Base-by-base conservation (phyloP, 495 filamentous ascomycete species). In the Penicillium angulare region DNA sequence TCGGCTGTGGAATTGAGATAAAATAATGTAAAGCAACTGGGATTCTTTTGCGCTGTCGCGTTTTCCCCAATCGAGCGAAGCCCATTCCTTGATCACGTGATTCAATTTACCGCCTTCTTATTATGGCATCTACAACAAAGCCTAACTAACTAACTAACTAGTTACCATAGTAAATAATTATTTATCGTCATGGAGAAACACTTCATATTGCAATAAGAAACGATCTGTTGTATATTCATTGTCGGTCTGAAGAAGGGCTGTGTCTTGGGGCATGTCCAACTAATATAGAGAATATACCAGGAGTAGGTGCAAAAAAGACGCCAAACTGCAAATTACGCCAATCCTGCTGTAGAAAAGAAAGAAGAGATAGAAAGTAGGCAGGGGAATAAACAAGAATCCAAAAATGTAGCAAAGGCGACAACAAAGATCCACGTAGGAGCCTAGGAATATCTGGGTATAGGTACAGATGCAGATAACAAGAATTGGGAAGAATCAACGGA, bases 401-500 rank as follows among this genome's bases (percentile, higher is more conserved):
- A 23, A 21, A 31, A 24, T 41, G 38, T 26, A 45, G 21, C 27
- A 8, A 24, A 16, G 9, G 24, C 13, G 13, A 33, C 20, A 43
- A 43, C 21, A 35, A 46, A 23, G 29, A 39, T 31, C 27, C 17
- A 43, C 15, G n/a, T 9, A 23, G 16, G 43, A 29, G 44, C 33
- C 43, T 48, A 46, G 55, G 47, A 52, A 53, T 48, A 64, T 64
- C 55, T 54, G 59, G 59, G 50, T 64, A 55, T 59, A 53, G 54
- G 46, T 64, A 64, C 51, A 61, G 49, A 65, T 60, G 61, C 53
- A 57, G 47, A 29, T 24, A 52, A 48, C 56, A 45, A 45, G 53
- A 49, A 45, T 43, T 35, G 38, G 13, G 39, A 35, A 46, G 33
- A 40, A 55, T 80, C 73, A 93, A 74, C 89, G 85, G 55, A 95